Conservation (phyloP, 1,284 basidiomycete species). For the Fomitiporia mediterranea region DNA sequence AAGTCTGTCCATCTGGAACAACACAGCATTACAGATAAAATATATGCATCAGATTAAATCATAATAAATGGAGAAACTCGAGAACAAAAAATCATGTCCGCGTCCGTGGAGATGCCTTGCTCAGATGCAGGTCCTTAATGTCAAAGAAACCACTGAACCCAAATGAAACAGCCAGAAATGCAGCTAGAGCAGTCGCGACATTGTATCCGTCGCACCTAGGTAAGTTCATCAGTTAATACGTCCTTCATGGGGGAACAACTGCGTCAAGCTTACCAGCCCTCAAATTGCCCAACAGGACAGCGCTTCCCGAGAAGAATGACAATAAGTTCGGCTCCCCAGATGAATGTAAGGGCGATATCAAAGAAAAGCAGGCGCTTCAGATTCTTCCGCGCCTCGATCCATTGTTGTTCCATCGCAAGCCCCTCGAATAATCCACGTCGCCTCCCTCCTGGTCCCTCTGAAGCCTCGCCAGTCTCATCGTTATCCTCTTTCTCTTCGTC, state of each 20-base stretch:
- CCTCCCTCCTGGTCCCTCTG: constrained; percentile 23
- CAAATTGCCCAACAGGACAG: constrained; percentile 55
- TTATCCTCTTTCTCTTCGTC: constrained; percentile 27
- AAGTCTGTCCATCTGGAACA: too few species aligned
- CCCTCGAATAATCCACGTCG: constrained; percentile 53
- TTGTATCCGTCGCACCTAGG: constrained; percentile 70
- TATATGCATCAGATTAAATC: background rate
- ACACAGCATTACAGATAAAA: too few species aligned
- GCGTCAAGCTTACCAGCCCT: constrained; percentile 52
- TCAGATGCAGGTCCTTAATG: constrained; percentile 57
- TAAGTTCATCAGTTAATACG: constrained; percentile 2
- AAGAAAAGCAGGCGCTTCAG: constrained; percentile 47
- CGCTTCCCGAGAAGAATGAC: constrained; percentile 54
- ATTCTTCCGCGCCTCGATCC: constrained; percentile 51
- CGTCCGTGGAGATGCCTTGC: constrained; percentile 44
- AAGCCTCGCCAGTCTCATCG: constrained; percentile 26
- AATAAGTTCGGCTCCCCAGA: constrained; percentile 58
- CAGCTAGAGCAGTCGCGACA: constrained; percentile 54
- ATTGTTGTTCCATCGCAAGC: constrained; percentile 58
- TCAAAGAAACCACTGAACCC: constrained; percentile 56
- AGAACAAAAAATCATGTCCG: constrained; percentile 30
- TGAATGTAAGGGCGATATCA: constrained; percentile 44
- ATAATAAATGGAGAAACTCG: background rate
- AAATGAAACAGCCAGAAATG: constrained; percentile 51
- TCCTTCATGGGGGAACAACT: constrained; percentile 1